Conservation (phyloP, 441 rosid genomes). For the Gossypium aridum region DNA sequence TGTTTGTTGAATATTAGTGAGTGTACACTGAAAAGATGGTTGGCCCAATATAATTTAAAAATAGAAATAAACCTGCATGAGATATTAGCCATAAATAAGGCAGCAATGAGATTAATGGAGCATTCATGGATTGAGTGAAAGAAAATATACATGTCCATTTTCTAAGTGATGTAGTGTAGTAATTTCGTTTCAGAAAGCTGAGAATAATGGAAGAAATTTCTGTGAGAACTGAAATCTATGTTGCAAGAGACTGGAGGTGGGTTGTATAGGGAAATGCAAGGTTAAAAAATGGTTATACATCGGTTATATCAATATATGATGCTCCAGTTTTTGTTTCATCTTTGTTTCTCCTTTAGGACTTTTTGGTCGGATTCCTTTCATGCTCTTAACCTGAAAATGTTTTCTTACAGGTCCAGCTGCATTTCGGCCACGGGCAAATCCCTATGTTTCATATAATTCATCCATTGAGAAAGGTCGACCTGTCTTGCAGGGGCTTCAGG, state of each 20-base stretch:
- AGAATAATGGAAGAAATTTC: slow-evolving; percentile 4
- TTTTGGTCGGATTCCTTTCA: not conserved
- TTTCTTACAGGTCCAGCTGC: slow-evolving; percentile 86
- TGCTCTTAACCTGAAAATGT: slow-evolving; percentile 14
- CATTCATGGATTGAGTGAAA: not conserved
- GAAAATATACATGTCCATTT: not conserved
- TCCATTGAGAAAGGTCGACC: slow-evolving; percentile 94
- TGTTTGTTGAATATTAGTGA: not conserved
- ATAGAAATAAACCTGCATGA: not conserved
- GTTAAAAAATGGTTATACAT: not conserved
- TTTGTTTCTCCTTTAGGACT: not conserved
- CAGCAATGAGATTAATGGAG: not conserved
- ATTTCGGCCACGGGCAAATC: slow-evolving; percentile 86
- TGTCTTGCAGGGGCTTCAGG: slow-evolving; percentile 92
- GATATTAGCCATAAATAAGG: not conserved
- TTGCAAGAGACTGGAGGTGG: slow-evolving; percentile 1
- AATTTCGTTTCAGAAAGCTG: slow-evolving; percentile 1
- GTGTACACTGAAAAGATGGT: not conserved
- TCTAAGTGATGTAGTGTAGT: not conserved
- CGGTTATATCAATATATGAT: not conserved
- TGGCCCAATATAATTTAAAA: not conserved
- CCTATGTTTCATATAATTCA: slow-evolving; percentile 53
- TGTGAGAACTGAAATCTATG: not conserved
- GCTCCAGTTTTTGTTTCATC: not conserved
- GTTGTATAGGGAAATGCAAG: not conserved